Evolutionary conservation across 2,329 filamentous ascomycete genomes (phyloP).

Genomic region (Colletotrichum salicis): DNA sequence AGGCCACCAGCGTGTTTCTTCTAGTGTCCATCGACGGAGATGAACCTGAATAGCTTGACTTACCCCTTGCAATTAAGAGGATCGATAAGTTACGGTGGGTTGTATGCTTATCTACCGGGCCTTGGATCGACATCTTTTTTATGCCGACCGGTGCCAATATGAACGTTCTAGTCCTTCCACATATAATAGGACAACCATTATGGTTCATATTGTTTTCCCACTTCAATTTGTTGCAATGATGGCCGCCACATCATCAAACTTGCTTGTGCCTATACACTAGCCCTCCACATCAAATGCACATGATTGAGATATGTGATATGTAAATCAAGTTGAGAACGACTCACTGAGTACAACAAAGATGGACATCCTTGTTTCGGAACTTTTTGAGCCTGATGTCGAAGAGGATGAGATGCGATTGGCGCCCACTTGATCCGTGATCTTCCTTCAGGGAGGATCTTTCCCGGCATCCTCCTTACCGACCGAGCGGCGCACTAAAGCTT

Average conservation of each 20-base stretch:
- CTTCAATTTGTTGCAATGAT: background rate
- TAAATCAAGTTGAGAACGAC: background rate
- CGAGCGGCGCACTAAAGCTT: background rate
- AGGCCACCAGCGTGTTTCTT: background rate
- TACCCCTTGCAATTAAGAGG: background rate
- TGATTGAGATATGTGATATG: background rate
- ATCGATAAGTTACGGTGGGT: background rate
- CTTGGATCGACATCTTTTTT: background rate
- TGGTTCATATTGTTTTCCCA: background rate
- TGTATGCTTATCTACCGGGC: conserved; percentile 4
- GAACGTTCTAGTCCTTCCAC: background rate
- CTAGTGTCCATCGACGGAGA: background rate
- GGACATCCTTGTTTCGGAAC: background rate
- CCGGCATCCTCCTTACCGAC: conserved; percentile 6
- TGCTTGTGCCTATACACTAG: background rate
- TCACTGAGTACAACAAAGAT: background rate
- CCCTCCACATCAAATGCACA: background rate
- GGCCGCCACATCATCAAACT: background rate
- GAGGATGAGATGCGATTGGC: conserved; percentile 22
- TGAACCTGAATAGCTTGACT: background rate
- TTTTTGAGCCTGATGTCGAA: conserved; percentile 1
- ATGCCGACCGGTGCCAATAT: conserved; percentile 9
- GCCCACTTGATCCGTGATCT: background rate
- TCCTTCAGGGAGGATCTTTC: background rate
- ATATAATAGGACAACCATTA: background rate